These are phyloP conservation scores for Aspergillus pseudonomiae DNA, from an alignment of 2,329 filamentous ascomycete genomes.

Conservation along the genomic window DNA sequence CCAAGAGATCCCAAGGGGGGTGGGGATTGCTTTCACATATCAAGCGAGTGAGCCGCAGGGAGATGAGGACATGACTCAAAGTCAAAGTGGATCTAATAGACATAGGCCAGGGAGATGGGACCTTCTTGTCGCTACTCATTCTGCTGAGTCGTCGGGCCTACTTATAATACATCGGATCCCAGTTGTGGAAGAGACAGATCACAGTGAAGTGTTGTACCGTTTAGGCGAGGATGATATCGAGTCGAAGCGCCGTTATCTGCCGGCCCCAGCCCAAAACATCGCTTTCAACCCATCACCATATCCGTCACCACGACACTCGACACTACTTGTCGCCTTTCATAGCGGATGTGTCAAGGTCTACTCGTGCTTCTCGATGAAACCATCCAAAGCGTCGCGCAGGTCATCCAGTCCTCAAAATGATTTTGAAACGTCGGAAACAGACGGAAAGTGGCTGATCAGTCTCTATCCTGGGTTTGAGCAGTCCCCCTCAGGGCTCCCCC, in stretches of 20 bases:
- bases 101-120: conserved; percentile 40
- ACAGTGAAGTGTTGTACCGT: conserved; percentile 24
- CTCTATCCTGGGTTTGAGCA: conserved; percentile 47
- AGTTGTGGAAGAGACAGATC: conserved; percentile 30
- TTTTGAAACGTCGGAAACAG: conserved; percentile 34
- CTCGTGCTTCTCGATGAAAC: conserved; percentile 52
- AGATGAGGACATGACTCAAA: conserved; percentile 35
- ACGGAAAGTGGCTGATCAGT: conserved; percentile 49
- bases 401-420: conserved; percentile 35
- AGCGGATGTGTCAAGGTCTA: conserved; percentile 62
- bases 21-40: conserved; percentile 58
- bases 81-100: conserved; percentile 24
- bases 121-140: conserved; percentile 51
- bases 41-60: conserved; percentile 36
- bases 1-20: conserved; percentile 53
- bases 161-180: conserved; percentile 50
- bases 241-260: conserved; percentile 52
- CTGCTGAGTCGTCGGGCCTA: conserved; percentile 47
- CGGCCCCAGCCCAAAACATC: conserved; percentile 54
- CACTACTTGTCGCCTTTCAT: conserved; percentile 58
- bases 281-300: conserved; percentile 58
- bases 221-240: conserved; percentile 41
- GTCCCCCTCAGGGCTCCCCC: conserved; percentile 29
- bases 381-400: conserved; percentile 29
- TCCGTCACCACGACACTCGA: conserved; percentile 56